Evolutionary conservation across 306 rosid species (phyloP), one percentile per base, ranked within the genome.

Genomic region (Glycine soja): DNA sequence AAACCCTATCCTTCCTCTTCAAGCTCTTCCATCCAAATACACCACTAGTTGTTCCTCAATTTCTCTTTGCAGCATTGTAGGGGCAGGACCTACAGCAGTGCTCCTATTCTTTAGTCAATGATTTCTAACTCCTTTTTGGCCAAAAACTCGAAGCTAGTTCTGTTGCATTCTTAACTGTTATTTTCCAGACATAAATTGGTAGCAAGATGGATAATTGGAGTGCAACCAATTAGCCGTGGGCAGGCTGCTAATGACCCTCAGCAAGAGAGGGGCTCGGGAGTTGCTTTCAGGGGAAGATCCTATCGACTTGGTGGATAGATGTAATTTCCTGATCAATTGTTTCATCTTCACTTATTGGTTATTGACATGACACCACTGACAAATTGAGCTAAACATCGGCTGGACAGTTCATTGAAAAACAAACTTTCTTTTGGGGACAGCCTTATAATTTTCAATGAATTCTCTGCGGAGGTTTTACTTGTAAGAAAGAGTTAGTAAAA

Each of bases 261-360:
- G 61, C 84, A 85, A 19, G 92, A 89, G 34, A 88, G 86, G 0
- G n/a, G 79, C 61, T 62, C 97, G 0, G 94, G 97, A 50, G 85
- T 7, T 40, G 81, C 93, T 80, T 96, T 96, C 89, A 87, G 98
- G 75, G 99, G 98, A 76, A 92, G 98, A 85, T 86, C 97, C 30
- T 84, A 92, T 73, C 87, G 99, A 42, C 92, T 92, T 10, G 75
- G 74, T 57, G 97, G 80, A 34, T 93, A 87, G 80, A 77, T 58
- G 57, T 2, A 24, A 24, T 24, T 24, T 24, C 50, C 1, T 51
- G 9, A 3, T 38, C 61, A 14, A 5, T 54, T 40, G 47, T 65
- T 83, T 73, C 80, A 72, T 76, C 61, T n/a, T 52, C 72, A 52
- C 75, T 53, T 59, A 18, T 53, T 52, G 79, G 72, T 79, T 58